Evolutionary conservation across 306 rosid genomes (phyloP), one percentile per base, ranked within the genome.

Genomic region (Arachis stenosperma): DNA sequence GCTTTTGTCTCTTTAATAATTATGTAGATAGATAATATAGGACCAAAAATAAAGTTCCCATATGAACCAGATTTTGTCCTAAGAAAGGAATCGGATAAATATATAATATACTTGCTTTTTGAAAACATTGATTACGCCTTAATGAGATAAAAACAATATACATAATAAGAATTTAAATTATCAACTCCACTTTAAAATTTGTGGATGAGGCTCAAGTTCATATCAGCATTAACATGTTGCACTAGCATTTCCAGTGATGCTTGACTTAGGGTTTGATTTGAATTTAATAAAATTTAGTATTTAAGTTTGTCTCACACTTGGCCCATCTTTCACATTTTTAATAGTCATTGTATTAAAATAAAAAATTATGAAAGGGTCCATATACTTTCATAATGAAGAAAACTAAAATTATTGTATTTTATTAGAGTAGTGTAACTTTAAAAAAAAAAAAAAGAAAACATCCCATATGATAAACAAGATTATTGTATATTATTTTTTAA

Each of bases 91-190:
- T 41, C 2, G 10, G 47, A 47, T 14, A 33, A 33, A 33, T 33
- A 33, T 33, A 33, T 2, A 60, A 50, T 67, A 14, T 57, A 29
- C 11, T 52, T 74, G 64, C 52, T 17, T 73, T 73, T 37, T 2
- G 54, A 6, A 52, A 52, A 53, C 43, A 52, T 54, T 73, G 61
- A 73, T 73, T 61, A 73, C 13, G 44, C 77, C 53, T 61, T 48
- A 69, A 61, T 73, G 50, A 52, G 61, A 48, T 11, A 73, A 50
- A 3, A 69, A 73, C 77, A 60, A 5, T 17, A 33, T 33, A 33
- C 37, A 33, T 33, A 33, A 33, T 2, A n/a, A 0, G 44, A 70
- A 56, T 47, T 10, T 9, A 36, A 71, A 44, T 71, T 13, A 29
- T 71, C 33, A 59, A 71, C 30, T 58, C 33, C 57, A 71, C 66